Evolutionary conservation across 2,329 filamentous ascomycete genomes (phyloP), one percentile per base, ranked within the genome.

Genomic region (Penicillium sp.): DNA sequence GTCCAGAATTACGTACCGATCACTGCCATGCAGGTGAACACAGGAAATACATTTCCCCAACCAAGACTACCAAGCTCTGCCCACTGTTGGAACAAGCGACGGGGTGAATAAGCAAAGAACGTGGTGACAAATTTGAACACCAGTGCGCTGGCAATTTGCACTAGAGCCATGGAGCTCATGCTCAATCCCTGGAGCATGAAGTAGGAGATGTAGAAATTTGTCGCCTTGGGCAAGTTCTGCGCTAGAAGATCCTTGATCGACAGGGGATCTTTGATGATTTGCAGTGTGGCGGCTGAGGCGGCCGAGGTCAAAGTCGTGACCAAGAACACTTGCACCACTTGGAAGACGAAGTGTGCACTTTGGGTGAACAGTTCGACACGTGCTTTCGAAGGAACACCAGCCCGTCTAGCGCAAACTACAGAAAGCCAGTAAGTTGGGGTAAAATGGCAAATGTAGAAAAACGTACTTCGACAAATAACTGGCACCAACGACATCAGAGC

Each of bases 131-230:
- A 73, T 43, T 84, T 84, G 70, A 89, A 91, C 21, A 93, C 77
- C 18, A 91, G 67, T 24, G 96, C 83, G 22, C 91, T 90, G 24
- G 79, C 80, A 32, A 88, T 79, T 62, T 95, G 91, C 1, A 94
- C 81, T 2, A 97, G 74, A 1, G 89, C 83, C 45, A 86, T 82
- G 0, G 90, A 84, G 9, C 91, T 89, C 57, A 92, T 84, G 4
- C 86, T 87, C 43, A 97, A 71, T 29, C 93, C 94, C 71, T 97
- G 92, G 1, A 99, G 86, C 22, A 97, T 84, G 65, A 97, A 96
- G 77, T 97, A 99, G 0, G 89, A 92, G 13, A 97, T 88, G 73
- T 97, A 99, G 68, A 97, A 95, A 73, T 96, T 97, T 55, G 91
- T 93, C 0, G 92, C 88, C 61, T 87, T 90, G 16, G 94, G 94